phyloP scores from a whole-genome alignment of 768 basidiomycete species.

The Suillus weaverae region DNA sequence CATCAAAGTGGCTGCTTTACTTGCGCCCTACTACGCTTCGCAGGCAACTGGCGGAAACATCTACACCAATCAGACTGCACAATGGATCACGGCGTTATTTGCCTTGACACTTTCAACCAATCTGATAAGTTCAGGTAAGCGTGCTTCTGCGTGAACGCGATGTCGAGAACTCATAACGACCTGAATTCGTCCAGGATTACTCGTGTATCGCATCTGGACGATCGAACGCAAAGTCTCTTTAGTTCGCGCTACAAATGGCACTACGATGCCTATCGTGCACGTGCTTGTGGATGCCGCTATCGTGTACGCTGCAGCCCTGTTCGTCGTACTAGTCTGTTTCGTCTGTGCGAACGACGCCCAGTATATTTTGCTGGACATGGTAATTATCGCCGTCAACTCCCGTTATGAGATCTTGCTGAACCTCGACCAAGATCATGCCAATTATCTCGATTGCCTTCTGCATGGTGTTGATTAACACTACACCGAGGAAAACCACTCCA shows the following conservation, averaged over 20 bases:
- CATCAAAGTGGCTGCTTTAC: neutral
- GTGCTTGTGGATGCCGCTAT: constrained; percentile 12
- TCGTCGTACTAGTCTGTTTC: constrained; percentile 10
- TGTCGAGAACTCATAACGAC: neutral
- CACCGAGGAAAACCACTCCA: constrained; percentile 9
- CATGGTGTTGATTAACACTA: constrained; percentile 26
- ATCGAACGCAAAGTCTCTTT: neutral
- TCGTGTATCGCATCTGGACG: constrained; percentile 12
- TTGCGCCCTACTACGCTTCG: constrained; percentile 9
- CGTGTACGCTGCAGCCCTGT: constrained; percentile 9
- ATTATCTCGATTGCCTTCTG: constrained; percentile 28
- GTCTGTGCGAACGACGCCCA: constrained; percentile 7
- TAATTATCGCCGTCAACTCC: neutral
- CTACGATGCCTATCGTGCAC: constrained; percentile 4
- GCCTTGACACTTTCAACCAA: constrained; percentile 10
- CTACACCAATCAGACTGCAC: neutral
- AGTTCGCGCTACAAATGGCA: neutral
- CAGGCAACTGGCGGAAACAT: constrained; percentile 4
- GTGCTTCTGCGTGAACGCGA: neutral
- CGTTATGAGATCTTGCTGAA: neutral
- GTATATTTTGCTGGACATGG: constrained; percentile 10
- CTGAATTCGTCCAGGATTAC: constrained; percentile 1
- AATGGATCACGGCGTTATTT: constrained; percentile 11
- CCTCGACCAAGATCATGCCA: constrained; percentile 16
- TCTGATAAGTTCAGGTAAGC: constrained; percentile 12